Percentiles rank a stretch among this genome's conserved stretches.
Evolutionary conservation across 2,329 filamentous ascomycete species (phyloP).

Genomic region (Hirsutella minnesotensis): DNA sequence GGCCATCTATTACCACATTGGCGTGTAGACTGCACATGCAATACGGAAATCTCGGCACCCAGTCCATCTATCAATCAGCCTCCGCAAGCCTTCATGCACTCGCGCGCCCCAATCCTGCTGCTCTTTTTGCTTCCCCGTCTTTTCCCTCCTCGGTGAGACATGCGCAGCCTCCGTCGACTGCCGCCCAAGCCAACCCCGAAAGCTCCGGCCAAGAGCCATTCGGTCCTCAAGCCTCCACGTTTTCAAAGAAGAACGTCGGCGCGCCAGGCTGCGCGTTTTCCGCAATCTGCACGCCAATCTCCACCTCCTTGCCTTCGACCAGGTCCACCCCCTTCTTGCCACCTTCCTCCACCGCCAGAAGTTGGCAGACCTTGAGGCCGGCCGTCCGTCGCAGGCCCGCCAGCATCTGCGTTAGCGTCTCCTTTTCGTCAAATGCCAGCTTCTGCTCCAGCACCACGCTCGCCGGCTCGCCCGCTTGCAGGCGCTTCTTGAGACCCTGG

Average conservation of each 20-base stretch:
- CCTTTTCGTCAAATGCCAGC: constrained; percentile 75
- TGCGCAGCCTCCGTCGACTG: not conserved
- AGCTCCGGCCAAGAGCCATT: not conserved
- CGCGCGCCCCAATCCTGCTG: too few relatives aligned
- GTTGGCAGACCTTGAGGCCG: constrained; percentile 57
- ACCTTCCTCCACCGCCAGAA: constrained; percentile 60
- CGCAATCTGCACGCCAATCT: constrained; percentile 44
- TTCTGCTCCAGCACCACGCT: constrained; percentile 69
- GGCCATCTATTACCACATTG: too few relatives aligned
- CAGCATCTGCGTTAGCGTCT: constrained; percentile 66
- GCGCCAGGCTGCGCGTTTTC: constrained; percentile 70
- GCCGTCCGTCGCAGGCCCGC: constrained; percentile 64
- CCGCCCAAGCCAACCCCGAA: not conserved
- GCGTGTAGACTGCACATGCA: too few relatives aligned
- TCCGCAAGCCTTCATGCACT: too few relatives aligned
- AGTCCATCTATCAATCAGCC: too few relatives aligned
- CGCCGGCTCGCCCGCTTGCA: constrained; percentile 57
- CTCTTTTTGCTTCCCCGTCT: too few relatives aligned
- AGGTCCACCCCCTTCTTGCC: constrained; percentile 51
- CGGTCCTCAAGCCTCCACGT: constrained; percentile 32
- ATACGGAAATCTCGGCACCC: too few relatives aligned
- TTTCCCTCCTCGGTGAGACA: too few relatives aligned
- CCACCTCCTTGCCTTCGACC: constrained; percentile 41
- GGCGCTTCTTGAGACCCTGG: constrained; percentile 71
- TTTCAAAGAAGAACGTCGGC: constrained; percentile 78